A percentile compares a stretch with the other conserved stretches of the same genome.
These are phyloP conservation scores for Diaporthe sp. DNA, from an alignment of 2,329 filamentous ascomycete genomes.

Conservation along the genomic window DNA sequence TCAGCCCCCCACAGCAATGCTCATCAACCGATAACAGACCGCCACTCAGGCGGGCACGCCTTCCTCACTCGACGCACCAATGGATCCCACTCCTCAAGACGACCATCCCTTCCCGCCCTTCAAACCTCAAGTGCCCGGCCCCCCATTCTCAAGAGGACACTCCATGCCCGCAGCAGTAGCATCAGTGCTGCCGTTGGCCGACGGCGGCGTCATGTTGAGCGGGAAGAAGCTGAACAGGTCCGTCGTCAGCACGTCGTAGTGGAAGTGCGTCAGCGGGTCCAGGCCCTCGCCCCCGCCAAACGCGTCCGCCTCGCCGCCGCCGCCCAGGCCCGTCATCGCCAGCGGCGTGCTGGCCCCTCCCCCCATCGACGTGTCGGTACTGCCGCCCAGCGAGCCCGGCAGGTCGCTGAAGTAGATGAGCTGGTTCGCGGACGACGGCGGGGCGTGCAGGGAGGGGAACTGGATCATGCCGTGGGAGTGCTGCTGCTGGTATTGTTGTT, in stretches of 20 bases:
- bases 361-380: neutral
- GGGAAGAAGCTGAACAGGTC: conserved; percentile 49
- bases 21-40: too few relatives aligned
- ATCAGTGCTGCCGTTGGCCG: neutral
- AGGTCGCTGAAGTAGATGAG: conserved; percentile 46
- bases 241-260: conserved; percentile 48
- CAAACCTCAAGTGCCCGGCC: neutral
- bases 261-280: conserved; percentile 38
- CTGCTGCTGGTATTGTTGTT: conserved; percentile 4
- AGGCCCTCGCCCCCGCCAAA: conserved; percentile 29
- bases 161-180: neutral
- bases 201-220: conserved; percentile 43
- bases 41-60: too few relatives aligned
- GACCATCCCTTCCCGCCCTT: too few relatives aligned
- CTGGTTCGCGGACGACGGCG: conserved; percentile 37
- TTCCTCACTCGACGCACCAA: too few relatives aligned
- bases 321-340: conserved; percentile 7
- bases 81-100: too few relatives aligned
- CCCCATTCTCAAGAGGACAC: conserved; percentile 6
- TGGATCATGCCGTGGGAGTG: conserved; percentile 41
- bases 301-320: neutral
- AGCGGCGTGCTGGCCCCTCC: neutral
- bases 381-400: conserved; percentile 14
- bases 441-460: conserved; percentile 45
- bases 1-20: too few relatives aligned